Base-by-base conservation (phyloP, 129 eudicot genomes). In the Heracleum sosnowskyi region DNA sequence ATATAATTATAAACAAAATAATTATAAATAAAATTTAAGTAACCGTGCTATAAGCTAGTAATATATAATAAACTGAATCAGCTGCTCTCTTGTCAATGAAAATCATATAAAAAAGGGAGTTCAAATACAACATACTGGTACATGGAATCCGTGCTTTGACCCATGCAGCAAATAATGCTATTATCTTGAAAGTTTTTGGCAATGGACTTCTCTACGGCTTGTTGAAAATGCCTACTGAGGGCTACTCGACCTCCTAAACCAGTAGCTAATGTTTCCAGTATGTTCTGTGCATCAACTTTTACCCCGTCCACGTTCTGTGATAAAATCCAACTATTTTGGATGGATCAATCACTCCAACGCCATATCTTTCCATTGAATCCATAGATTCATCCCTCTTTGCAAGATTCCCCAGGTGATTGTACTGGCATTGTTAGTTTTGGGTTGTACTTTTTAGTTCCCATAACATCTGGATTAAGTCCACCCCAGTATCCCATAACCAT, bases 401-500 rank as follows among this genome's bases (percentile, higher is more conserved):
- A 40, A 82, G 82, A 85, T 82, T 86, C 37, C n/a, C 86, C 89
- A 5, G 84, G 86, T 45, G 89, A 86, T 51, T 86, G 89, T 31
- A 80, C 28, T 18, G 86, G 89, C 76, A 82, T 73, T 55, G 51
- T 82, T 44, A 86, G 37, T 1, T 74, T 77, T 20, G 89, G 89
- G 36, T 80, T 77, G 69, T 86, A 86, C 78, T 73, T 86, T 44
- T 82, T 17, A 15, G 82, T 86, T 53, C 80, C 82, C 11, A 69
- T 78, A 57, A 86, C 82, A 68, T 68, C 42, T 74, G 86, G 89
- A 68, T 82, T 84, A 74, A 86, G 89, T 45, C 89, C 89, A 47
- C 89, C 89, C 89, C 89, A 86, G 16, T 86, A 86, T 77, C 89
- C 89, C 86, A 86, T n/a, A n/a, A n/a, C n/a, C n/a, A n/a, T 77